Conservation (phyloP, 2,329 filamentous ascomycete species). For the Stachybotrys chlorohalonatus region DNA sequence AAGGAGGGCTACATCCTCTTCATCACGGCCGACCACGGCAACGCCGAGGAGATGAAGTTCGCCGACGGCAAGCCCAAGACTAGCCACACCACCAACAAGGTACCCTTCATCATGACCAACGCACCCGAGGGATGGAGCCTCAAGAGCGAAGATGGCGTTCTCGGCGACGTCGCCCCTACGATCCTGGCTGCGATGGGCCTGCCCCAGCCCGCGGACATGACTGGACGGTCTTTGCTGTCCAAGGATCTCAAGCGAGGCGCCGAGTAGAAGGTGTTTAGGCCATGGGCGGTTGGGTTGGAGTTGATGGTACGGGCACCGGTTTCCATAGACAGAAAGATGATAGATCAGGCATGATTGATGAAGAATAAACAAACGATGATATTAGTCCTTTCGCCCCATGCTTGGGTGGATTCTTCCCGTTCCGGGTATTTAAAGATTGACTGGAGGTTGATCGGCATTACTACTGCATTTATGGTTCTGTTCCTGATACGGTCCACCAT, state of each 20-base stretch:
- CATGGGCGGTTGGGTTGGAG: background rate
- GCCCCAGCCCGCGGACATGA: conserved; percentile 86
- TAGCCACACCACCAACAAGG: conserved; percentile 94
- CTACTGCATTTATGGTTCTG: too few relatives aligned
- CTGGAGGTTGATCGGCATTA: too few relatives aligned
- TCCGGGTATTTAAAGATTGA: too few relatives aligned
- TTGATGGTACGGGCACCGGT: background rate
- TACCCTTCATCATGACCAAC: conserved; percentile 97
- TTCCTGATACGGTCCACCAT: too few relatives aligned
- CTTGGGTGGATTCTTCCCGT: too few relatives aligned
- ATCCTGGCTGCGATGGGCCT: conserved; percentile 86
- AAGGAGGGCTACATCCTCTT: conserved; percentile 88
- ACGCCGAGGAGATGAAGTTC: conserved; percentile 99
- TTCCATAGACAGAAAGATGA: background rate
- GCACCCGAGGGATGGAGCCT: conserved; percentile 83
- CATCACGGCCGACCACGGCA: conserved; percentile 93
- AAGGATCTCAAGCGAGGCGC: conserved; percentile 47
- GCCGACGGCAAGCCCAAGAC: conserved; percentile 95
- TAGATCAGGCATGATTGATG: background rate
- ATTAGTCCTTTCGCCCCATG: too few relatives aligned
- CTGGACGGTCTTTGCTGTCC: conserved; percentile 71
- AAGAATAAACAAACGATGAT: background rate
- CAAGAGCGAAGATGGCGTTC: conserved; percentile 76
- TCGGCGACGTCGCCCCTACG: conserved; percentile 96
- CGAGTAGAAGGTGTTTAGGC: conserved; percentile 8